Percentiles rank a stretch among this genome's conserved stretches.
Evolutionary conservation across 805 yeast species (phyloP).

Genomic region (Candida gorgasii): DNA sequence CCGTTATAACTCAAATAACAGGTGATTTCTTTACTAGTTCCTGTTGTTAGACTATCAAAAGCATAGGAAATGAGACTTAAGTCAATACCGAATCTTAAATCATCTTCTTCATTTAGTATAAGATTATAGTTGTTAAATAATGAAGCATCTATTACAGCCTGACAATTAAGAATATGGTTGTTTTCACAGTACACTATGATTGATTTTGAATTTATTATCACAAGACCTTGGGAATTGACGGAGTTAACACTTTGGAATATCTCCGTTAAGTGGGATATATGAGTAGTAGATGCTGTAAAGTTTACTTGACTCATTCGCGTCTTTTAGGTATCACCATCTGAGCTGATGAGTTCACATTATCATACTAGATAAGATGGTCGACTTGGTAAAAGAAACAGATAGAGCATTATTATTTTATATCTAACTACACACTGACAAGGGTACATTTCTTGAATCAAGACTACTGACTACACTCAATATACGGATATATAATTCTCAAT

Average conservation of each 20-base stretch:
- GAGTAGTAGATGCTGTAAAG: slow-evolving; percentile 24
- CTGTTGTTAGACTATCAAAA: slow-evolving; percentile 31
- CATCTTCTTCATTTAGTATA: slow-evolving; percentile 5
- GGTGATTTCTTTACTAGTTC: slow-evolving; percentile 22
- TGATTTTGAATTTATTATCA: slow-evolving; percentile 34
- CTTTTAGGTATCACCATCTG: no score
- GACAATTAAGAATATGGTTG: slow-evolving; percentile 38
- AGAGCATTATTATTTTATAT: no score
- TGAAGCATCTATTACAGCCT: slow-evolving; percentile 36
- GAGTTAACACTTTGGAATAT: slow-evolving; percentile 33
- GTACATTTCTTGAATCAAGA: no score
- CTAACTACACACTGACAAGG: neutral
- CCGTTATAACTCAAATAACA: slow-evolving; percentile 41
- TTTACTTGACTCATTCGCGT: slow-evolving; percentile 8
- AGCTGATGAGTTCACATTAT: no score
- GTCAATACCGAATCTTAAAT: slow-evolving; percentile 35
- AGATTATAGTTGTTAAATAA: slow-evolving; percentile 33
- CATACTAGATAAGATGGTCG: no score
- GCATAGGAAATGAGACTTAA: slow-evolving; percentile 36
- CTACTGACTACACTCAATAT: slow-evolving; percentile 53
- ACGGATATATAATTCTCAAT: slow-evolving; percentile 89
- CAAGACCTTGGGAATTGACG: slow-evolving; percentile 34
- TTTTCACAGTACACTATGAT: slow-evolving; percentile 34
- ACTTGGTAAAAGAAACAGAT: no score
- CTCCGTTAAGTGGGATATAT: slow-evolving; percentile 40